These are phyloP conservation scores for Termitomyces sp. DNA, from an alignment of 768 basidiomycete genomes.

Conservation along the genomic window DNA sequence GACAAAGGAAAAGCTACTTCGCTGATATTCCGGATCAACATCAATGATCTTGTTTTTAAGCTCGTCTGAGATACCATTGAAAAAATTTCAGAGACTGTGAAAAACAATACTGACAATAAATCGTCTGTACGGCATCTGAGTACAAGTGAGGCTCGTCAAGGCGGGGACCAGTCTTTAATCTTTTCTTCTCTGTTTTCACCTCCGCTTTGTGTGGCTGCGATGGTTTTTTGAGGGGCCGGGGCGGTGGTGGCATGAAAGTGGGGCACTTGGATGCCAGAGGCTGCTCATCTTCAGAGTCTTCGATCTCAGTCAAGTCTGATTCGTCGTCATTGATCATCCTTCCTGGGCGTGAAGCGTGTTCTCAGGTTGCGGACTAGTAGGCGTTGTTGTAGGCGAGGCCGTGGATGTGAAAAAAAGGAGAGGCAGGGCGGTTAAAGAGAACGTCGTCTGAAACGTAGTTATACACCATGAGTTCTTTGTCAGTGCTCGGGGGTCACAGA, in stretches of 20 bases:
- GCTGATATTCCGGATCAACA: slow-evolving; percentile 62
- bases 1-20: slow-evolving; percentile 30
- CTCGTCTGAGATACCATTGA: slow-evolving; percentile 30
- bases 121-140: slow-evolving; percentile 31
- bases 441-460: background rate
- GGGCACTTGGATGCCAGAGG: slow-evolving; percentile 17
- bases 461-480: background rate
- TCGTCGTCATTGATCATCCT: slow-evolving; percentile 15
- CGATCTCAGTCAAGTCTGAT: slow-evolving; percentile 44
- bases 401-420: background rate
- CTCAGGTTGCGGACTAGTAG: background rate
- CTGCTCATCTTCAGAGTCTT: slow-evolving; percentile 30
- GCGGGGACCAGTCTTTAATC: slow-evolving; percentile 16
- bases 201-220: background rate
- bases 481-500: background rate
- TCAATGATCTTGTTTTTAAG: slow-evolving; percentile 41
- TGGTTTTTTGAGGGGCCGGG: background rate
- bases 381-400: background rate
- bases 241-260: slow-evolving; percentile 2
- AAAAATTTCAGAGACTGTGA: background rate
- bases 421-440: background rate
- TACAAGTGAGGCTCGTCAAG: slow-evolving; percentile 21
- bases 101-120: slow-evolving; percentile 28
- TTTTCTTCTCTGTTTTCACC: slow-evolving; percentile 12
- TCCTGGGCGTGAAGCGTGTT: background rate